phyloP scores from a whole-genome alignment of 148 eudicot genomes.

The Tetragonia tetragonoides region DNA sequence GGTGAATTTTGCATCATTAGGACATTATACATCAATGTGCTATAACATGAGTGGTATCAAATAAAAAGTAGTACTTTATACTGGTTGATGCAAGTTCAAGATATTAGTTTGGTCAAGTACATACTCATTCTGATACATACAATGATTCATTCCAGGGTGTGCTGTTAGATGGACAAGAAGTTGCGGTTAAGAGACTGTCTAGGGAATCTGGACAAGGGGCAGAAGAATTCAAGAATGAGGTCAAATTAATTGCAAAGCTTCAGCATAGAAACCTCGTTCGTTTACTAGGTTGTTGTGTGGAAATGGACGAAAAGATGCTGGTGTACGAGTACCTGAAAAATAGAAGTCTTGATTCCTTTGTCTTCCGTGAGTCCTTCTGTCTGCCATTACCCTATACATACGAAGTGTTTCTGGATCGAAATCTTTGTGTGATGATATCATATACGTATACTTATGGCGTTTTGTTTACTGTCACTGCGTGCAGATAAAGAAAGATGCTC shows the following conservation, averaged over 20 bases:
- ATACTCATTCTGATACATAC: neutral
- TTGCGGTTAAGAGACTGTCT: slow-evolving; percentile 79
- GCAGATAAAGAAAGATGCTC: slow-evolving; percentile 47
- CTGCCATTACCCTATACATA: neutral
- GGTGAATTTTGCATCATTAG: slow-evolving; percentile 9
- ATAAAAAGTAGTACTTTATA: neutral
- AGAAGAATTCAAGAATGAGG: slow-evolving; percentile 79
- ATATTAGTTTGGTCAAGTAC: neutral
- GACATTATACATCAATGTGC: neutral
- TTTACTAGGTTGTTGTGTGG: slow-evolving; percentile 74
- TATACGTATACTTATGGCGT: neutral
- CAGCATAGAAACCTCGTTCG: slow-evolving; percentile 86
- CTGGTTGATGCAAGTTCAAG: neutral
- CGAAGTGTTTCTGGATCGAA: too few species aligned
- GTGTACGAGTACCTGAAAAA: slow-evolving; percentile 69
- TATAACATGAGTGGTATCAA: neutral
- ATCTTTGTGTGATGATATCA: neutral
- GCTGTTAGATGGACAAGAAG: slow-evolving; percentile 46
- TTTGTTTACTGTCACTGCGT: neutral
- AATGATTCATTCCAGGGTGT: slow-evolving; percentile 39
- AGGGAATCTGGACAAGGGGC: slow-evolving; percentile 68
- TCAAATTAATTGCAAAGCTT: slow-evolving; percentile 64
- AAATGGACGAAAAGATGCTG: slow-evolving; percentile 66
- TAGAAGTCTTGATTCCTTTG: slow-evolving; percentile 58
- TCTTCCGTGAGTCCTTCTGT: slow-evolving; percentile 43